phyloP scores from a whole-genome alignment of 2,329 filamentous ascomycete genomes.

The Microsporum audouinii region DNA sequence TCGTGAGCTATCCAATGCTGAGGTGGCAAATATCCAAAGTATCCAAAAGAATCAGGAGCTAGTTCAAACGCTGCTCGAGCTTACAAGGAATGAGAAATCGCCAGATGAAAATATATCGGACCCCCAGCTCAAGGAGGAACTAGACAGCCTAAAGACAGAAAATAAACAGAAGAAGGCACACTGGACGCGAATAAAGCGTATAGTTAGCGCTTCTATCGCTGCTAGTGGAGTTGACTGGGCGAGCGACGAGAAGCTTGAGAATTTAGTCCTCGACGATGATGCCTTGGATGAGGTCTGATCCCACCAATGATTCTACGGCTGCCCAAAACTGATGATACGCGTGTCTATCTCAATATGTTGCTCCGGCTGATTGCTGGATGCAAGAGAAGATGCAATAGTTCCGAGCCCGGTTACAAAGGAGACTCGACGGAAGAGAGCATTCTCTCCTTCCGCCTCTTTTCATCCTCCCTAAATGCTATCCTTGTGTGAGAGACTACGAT shows the following conservation, averaged over 20 bases:
- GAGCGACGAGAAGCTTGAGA: conserved; percentile 53
- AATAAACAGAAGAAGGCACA: conserved; percentile 52
- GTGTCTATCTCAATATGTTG: not conserved
- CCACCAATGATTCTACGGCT: not conserved
- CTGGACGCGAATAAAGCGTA: conserved; percentile 65
- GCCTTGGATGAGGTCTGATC: conserved; percentile 10
- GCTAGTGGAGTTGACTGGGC: conserved; percentile 79
- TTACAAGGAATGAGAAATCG: conserved; percentile 47
- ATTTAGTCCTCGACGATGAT: conserved; percentile 56
- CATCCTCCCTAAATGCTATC: too few relatives aligned
- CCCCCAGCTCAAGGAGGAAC: conserved; percentile 42
- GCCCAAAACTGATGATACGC: too few relatives aligned
- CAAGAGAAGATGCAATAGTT: too few relatives aligned
- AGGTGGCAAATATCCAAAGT: conserved; percentile 47
- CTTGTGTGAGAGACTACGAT: too few relatives aligned
- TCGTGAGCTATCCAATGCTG: conserved; percentile 44
- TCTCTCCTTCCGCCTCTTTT: too few relatives aligned
- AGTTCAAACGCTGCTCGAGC: conserved; percentile 50
- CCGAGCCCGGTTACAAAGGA: too few relatives aligned
- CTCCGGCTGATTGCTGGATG: too few relatives aligned
- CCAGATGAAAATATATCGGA: conserved; percentile 45
- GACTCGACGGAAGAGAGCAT: too few relatives aligned
- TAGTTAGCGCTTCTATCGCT: conserved; percentile 65
- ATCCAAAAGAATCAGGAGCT: conserved; percentile 52
- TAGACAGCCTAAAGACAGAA: conserved; percentile 48